Conservation (phyloP, 106 monocot genomes). For the Platanthera zijinensis region DNA sequence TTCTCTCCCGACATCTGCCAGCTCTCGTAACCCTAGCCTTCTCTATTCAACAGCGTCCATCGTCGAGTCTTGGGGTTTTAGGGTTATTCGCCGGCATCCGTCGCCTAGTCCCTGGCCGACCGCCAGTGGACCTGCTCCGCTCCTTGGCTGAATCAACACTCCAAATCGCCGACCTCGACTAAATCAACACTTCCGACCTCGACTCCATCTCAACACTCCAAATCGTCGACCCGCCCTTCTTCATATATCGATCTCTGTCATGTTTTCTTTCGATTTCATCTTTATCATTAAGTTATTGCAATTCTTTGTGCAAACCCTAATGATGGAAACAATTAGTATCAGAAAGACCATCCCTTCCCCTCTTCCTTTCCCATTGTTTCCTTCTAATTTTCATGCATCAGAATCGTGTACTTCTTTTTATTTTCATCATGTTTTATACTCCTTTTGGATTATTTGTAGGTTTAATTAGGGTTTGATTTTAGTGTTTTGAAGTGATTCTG, state of each 20-base stretch:
- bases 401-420: background rate
- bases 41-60: no score
- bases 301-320: background rate
- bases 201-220: no score
- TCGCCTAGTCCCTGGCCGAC: no score
- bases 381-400: background rate
- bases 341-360: background rate
- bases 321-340: background rate
- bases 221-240: background rate
- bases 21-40: no score
- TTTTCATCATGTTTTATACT: background rate
- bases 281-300: background rate
- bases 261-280: background rate
- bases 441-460: background rate
- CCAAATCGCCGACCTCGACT: no score
- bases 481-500: background rate
- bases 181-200: no score
- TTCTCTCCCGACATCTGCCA: no score
- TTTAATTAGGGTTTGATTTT: background rate
- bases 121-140: no score
- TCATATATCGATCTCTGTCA: background rate
- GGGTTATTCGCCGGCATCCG: no score
- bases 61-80: no score
- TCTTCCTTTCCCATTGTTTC: background rate
- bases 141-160: no score